phyloP scores from a whole-genome alignment of 306 rosid species.

The Rosa multiflora region DNA sequence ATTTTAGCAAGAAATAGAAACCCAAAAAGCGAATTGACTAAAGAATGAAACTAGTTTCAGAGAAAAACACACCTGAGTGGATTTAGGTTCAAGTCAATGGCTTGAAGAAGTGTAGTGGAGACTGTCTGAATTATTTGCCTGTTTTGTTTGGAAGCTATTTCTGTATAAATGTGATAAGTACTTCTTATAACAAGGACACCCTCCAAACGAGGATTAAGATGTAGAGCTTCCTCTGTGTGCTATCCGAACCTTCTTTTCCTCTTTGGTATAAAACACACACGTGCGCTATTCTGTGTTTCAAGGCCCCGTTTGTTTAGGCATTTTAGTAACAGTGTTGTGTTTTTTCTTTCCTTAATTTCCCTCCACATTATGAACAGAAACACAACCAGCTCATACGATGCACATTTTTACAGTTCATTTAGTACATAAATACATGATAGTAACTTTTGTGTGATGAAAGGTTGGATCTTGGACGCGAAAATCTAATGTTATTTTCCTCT shows the following conservation, averaged over 20 bases:
- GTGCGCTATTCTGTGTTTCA: constrained; percentile 10
- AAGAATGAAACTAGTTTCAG: background rate
- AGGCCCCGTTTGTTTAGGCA: background rate
- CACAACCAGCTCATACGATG: background rate
- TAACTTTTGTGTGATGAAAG: background rate
- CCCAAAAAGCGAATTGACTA: background rate
- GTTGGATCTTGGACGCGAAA: background rate
- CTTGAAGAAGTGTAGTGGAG: background rate
- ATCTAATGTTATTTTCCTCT: background rate
- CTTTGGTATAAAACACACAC: constrained; percentile 8
- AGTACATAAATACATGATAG: background rate
- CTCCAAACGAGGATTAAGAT: constrained; percentile 29
- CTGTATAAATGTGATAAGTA: background rate
- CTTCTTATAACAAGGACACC: background rate
- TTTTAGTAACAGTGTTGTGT: background rate
- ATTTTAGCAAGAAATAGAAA: background rate
- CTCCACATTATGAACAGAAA: background rate
- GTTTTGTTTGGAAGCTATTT: constrained; percentile 6
- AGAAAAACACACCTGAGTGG: background rate
- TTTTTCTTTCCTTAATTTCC: background rate
- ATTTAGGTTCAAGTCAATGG: constrained; percentile 5
- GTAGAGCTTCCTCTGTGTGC: constrained; percentile 5
- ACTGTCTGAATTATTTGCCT: constrained; percentile 2
- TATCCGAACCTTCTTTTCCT: background rate
- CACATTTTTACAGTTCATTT: background rate